Base-by-base conservation (phyloP, 768 basidiomycete genomes). In the Mycena epipterygia region DNA sequence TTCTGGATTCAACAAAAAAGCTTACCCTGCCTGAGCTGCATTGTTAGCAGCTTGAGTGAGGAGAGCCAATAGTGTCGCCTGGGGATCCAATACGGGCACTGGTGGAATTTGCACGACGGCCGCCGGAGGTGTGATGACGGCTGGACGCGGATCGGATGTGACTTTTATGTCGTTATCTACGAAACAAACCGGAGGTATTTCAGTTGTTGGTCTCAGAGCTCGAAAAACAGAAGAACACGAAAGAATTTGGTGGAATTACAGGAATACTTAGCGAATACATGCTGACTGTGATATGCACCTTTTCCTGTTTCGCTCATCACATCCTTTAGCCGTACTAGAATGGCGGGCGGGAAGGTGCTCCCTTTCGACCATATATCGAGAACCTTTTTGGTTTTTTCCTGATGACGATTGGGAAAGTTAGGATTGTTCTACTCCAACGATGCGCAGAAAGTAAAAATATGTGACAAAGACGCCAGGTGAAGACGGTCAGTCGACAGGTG, bases 381-480 rank as follows among this genome's bases (percentile, higher is more conserved):
- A 77, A 99, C 91, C 83, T 99, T 99, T 87, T 93, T 93, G 52
- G 94, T 89, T 85, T 99, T 99, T 86, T 98, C 97, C 97, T 98
- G 77, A 76, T 73, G 77, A 73, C 46, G 64, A 71, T 71, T 73
- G 70, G 67, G 35, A 67, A 74, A 71, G 86, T 89, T 81, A 89
- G 85, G 83, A 81, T 73, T 76, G 77, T 68, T 74, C 74, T 76
- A 75, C 77, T 78, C 76, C 71, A 77, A 79, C 75, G 46, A 63
- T 74, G 72, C 70, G 73, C 72, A 80, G 77, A 76, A 78, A 69
- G 74, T 77, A 77, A 59, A 51, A 62, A 61, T 78, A 78, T 79
- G 77, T 80, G 79, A 79, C 30, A 59, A 27, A 56, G 42, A 17
- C 37, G 39, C 41, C 35, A 41, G 29, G 39, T 39, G 41, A 55